Evolutionary conservation across 1,284 basidiomycete genomes (phyloP).

Genomic region (Pseudozyma flocculosa): DNA sequence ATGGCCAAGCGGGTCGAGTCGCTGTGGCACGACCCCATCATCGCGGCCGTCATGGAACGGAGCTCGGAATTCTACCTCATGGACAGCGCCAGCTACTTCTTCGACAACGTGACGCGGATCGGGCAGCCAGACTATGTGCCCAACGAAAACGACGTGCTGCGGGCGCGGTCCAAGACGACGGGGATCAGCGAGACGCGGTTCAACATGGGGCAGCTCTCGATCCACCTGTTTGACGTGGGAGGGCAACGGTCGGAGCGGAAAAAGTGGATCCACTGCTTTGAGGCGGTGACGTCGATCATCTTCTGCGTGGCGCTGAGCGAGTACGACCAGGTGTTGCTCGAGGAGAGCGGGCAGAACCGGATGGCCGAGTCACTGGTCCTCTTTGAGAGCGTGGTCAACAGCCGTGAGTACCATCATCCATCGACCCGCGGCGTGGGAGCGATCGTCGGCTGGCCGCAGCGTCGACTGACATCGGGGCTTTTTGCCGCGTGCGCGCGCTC

Average conservation of each 20-base stretch:
- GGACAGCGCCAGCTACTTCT: constrained; percentile 94
- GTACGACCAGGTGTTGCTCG: constrained; percentile 49
- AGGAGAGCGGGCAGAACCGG: constrained; percentile 68
- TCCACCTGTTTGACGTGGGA: constrained; percentile 55
- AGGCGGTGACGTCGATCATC: constrained; percentile 53
- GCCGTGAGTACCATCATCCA: constrained; percentile 26
- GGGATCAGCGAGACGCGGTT: constrained; percentile 83
- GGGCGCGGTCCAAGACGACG: constrained; percentile 85
- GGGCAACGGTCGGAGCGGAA: constrained; percentile 54
- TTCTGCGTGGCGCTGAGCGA: constrained; percentile 57
- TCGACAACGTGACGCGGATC: constrained; percentile 79
- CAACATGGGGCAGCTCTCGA: constrained; percentile 59
- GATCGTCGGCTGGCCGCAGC: too few species aligned
- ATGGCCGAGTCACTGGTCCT: constrained; percentile 91
- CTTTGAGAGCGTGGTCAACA: constrained; percentile 92
- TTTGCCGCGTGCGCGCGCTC: too few species aligned
- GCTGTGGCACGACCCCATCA: constrained; percentile 88
- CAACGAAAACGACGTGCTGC: constrained; percentile 82
- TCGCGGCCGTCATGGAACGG: constrained; percentile 81
- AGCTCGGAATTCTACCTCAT: constrained; percentile 89
- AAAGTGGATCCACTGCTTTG: constrained; percentile 58
- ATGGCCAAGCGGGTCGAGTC: constrained; percentile 73
- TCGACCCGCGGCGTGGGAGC: constrained; percentile 58
- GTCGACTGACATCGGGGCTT: too few species aligned
- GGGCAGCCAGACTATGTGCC: constrained; percentile 78